Conservation (phyloP, 805 yeast genomes). For the Nakazawaea populi region DNA sequence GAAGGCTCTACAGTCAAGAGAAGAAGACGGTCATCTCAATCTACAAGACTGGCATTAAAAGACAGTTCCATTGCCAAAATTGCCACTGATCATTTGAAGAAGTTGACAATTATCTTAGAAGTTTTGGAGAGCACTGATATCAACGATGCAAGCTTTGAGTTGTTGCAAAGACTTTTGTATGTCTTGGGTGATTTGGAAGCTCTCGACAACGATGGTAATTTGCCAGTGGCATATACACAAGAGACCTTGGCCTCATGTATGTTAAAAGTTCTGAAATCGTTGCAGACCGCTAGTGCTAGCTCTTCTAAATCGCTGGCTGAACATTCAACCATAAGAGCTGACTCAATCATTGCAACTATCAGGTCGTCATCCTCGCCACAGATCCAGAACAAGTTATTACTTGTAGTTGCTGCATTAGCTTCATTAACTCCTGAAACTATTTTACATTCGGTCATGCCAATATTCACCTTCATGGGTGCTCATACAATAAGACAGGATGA, state of each 20-base stretch:
- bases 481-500: slow-evolving; percentile 96
- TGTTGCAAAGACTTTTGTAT: slow-evolving; percentile 41
- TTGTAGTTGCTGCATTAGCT: slow-evolving; percentile 85
- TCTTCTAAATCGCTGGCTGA: slow-evolving; percentile 37
- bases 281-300: slow-evolving; percentile 28
- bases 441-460: slow-evolving; percentile 97
- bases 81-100: slow-evolving; percentile 75
- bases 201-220: slow-evolving; percentile 82
- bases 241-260: slow-evolving; percentile 86
- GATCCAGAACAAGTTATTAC: slow-evolving; percentile 81
- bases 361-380: slow-evolving; percentile 89
- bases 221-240: slow-evolving; percentile 88
- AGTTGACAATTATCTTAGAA: slow-evolving; percentile 74
- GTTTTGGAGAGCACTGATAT: slow-evolving; percentile 31
- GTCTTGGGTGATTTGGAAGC: slow-evolving; percentile 73
- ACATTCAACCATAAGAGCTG: slow-evolving; percentile 73
- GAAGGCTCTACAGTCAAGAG: slow-evolving; percentile 45
- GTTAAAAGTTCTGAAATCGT: slow-evolving; percentile 55
- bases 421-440: slow-evolving; percentile 85
- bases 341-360: slow-evolving; percentile 84
- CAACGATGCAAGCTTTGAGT: slow-evolving; percentile 25
- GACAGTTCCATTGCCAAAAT: slow-evolving; percentile 63
- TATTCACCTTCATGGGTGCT: slow-evolving; percentile 98
- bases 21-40: slow-evolving; percentile 76
- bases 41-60: slow-evolving; percentile 70